Evolutionary conservation across 495 filamentous ascomycete species (phyloP), one percentile per base, ranked within the genome.

Genomic region (Neurospora sp.): DNA sequence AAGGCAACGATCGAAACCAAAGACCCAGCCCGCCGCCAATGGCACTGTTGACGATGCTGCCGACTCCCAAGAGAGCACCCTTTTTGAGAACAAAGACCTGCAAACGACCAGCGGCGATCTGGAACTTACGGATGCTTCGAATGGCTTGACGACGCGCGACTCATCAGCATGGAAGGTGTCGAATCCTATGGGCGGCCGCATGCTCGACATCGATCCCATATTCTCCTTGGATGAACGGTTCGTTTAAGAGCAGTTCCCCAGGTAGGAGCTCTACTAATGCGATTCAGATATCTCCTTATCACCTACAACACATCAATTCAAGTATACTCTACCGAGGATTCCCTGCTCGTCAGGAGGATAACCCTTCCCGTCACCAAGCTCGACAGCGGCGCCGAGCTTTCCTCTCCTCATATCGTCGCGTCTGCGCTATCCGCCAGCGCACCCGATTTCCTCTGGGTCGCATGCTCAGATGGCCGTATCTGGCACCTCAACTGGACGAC

Each of bases 211-310:
- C 71, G 93, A 97, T 74, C 92, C 94, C 0, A 83, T 93, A 31
- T 91, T 97, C 80, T 90, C 93, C 14, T 74, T 76, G 6, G 92
- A 98, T 82, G 94, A 97, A 81, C 89, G 91, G 93, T 97, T 84
- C 76, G 90, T 82, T 68, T 40, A 39, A 48, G 41, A 41, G 59
- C 48, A 70, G 48, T 18, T 74, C 10, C 70, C 20, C 27, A 6
- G 40, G 3, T n/a, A 69, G 12, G 53, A 40, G 41, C 40, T 68
- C 8, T 37, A n/a, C 81, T 84, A 72, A 85, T 72, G 81, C 84
- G 70, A 70, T 73, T 20, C 35, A 94, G 92, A 73, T 86, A 90
- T 82, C 77, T 98, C 35, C 87, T 97, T 39, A 75, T 96, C 48
- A 78, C 83, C 20, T 86, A 85, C 74, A 84, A 85, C 70, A 85